Base-by-base conservation (phyloP, 116 monocot species). In the Zostera marina region DNA sequence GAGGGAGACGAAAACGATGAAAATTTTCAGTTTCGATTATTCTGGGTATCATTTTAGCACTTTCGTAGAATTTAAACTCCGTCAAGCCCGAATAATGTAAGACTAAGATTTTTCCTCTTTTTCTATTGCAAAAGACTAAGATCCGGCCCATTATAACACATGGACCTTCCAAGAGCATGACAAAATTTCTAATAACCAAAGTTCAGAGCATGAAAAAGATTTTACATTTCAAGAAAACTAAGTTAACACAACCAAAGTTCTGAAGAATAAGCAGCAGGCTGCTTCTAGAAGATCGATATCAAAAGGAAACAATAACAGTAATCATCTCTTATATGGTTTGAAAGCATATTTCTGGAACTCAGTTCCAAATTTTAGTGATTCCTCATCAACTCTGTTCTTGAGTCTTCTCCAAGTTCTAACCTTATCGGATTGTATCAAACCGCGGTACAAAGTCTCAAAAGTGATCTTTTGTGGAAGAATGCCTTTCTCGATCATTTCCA, bases 401-500 rank as follows among this genome's bases (percentile, higher is more conserved):
- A 96, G 47, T 65, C 94, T 77, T 56, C 89, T 77, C 94, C 94
- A 96, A 9, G 94, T 96, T 60, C 85, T 81, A 44, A 96, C 52
- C 80, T 89, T 88, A 61, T 88, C 75, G 11, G 94, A 62, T 42
- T 96, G 94, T 67, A 96, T 96, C 56, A 96, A 76, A 19, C 94
- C 94, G 40, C 78, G 67, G 47, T 96, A 96, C 20, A 96, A 65
- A 20, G 76, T 88, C 65, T 88, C 94, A 60, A 96, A 96, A 11
- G 94, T 96, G 20, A 85, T 63, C 67, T 85, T 96, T 19, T 85
- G 94, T 8, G 89, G 94, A 65, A 88, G 81, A 49, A 88, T 69
- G 11, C 94, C 89, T 58, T 74, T 96, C 76, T 96, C 94, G 41
- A 96, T 89, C 94, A 96, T 96, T 64, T 96, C 84, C 88, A 88